Evolutionary conservation across 768 basidiomycete species (phyloP).

Genomic region (Sarcodon sp.): DNA sequence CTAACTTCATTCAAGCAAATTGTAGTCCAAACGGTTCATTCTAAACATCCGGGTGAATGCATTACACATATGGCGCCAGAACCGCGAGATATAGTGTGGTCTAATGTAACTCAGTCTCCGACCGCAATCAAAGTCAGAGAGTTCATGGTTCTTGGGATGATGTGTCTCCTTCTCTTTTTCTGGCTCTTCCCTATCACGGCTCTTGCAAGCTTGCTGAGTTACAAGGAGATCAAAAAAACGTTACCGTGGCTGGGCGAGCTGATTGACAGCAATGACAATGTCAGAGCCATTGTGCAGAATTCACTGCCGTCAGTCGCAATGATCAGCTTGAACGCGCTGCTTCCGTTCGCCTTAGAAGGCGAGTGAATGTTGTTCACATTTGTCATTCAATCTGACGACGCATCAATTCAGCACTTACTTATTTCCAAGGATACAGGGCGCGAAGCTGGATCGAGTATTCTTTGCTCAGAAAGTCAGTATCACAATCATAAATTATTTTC

Average conservation of each 20-base stretch:
- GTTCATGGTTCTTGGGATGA: constrained; percentile 52
- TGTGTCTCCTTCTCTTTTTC: constrained; percentile 69
- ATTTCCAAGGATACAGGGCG: constrained; percentile 83
- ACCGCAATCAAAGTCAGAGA: constrained; percentile 52
- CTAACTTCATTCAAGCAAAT: constrained; percentile 48
- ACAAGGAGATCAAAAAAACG: constrained; percentile 83
- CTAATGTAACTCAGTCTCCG: constrained; percentile 65
- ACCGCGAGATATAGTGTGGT: constrained; percentile 93
- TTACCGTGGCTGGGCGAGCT: constrained; percentile 80
- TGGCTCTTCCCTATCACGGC: constrained; percentile 89
- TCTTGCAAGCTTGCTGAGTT: constrained; percentile 79
- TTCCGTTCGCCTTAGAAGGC: constrained; percentile 90
- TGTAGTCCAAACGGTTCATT: constrained; percentile 75
- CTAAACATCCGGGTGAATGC: constrained; percentile 50
- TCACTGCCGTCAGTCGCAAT: constrained; percentile 86
- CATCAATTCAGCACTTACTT: constrained; percentile 44
- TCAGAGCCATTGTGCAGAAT: constrained; percentile 87
- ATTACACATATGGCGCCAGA: constrained; percentile 77
- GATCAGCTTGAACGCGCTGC: constrained; percentile 76
- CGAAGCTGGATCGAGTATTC: constrained; percentile 92
- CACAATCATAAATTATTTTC: background rate
- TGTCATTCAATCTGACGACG: constrained; percentile 1
- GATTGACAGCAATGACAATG: constrained; percentile 69
- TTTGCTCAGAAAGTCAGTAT: constrained; percentile 72
- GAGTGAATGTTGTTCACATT: constrained; percentile 3